phyloP scores from a whole-genome alignment of 805 yeast genomes.

The Lachancea meyersii region DNA sequence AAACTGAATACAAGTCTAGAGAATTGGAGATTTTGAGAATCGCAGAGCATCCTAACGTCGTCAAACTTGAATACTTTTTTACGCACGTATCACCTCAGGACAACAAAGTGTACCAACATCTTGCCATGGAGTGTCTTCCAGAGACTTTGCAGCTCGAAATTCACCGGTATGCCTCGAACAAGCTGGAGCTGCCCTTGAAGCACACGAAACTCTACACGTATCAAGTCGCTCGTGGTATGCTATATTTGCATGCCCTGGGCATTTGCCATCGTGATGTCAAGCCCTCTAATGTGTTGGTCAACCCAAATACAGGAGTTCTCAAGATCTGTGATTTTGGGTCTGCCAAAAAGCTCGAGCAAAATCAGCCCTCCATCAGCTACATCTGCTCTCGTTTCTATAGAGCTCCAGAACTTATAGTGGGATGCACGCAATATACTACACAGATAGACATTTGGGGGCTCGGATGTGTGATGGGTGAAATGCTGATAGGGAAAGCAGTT shows the following conservation, averaged over 20 bases:
- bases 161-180: conserved; percentile 56
- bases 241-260: conserved; percentile 71
- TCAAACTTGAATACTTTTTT: conserved; percentile 61
- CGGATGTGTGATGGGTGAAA: conserved; percentile 94
- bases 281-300: conserved; percentile 74
- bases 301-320: conserved; percentile 57
- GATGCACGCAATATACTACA: conserved; percentile 79
- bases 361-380: conserved; percentile 87
- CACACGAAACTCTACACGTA: conserved; percentile 73
- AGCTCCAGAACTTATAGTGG: conserved; percentile 84
- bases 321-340: conserved; percentile 84
- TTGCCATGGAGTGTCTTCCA: conserved; percentile 86
- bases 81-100: conserved; percentile 60
- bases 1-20: conserved; percentile 77
- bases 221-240: conserved; percentile 79
- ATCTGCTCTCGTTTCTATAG: conserved; percentile 94
- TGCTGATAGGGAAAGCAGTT: conserved; percentile 87
- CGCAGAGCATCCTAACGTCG: conserved; percentile 76
- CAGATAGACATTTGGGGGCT: conserved; percentile 97
- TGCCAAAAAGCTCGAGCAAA: conserved; percentile 70
- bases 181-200: conserved; percentile 58
- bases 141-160: conserved; percentile 72
- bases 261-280: conserved; percentile 81
- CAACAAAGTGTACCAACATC: conserved; percentile 64
- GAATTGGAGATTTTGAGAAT: conserved; percentile 71